A percentile compares a stretch with the other conserved stretches of the same genome.
Conservation (phyloP, 2,329 filamentous ascomycete species). For the Calonectria montana region DNA sequence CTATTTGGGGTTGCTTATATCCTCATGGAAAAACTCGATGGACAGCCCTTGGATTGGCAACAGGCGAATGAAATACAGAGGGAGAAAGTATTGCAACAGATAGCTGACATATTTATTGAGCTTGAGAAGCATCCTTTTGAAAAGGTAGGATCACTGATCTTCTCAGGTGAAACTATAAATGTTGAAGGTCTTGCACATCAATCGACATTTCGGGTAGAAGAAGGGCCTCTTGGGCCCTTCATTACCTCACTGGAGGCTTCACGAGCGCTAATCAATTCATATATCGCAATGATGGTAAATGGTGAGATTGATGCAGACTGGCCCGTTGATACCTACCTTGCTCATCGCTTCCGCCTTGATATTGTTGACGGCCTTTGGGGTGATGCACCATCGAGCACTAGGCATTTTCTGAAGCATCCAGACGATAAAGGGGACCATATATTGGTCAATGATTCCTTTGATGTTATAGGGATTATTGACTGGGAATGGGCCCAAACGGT, state of each 20-base stretch:
- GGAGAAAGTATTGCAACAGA: constrained; percentile 46
- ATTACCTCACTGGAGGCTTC: constrained; percentile 36
- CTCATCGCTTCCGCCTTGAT: background rate
- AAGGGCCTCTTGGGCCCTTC: constrained; percentile 37
- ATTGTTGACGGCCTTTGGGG: background rate
- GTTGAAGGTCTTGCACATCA: constrained; percentile 34
- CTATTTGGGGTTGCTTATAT: background rate
- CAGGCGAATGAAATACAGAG: constrained; percentile 39
- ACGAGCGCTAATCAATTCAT: constrained; percentile 26
- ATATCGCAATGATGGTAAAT: constrained; percentile 40
- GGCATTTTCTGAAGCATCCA: no score
- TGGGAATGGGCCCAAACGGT: background rate
- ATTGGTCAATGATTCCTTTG: background rate
- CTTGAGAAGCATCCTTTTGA: constrained; percentile 47
- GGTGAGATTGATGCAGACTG: constrained; percentile 35
- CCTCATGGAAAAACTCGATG: background rate
- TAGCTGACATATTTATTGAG: constrained; percentile 47
- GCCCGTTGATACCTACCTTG: background rate
- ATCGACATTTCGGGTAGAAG: constrained; percentile 22
- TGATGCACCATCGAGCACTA: background rate
- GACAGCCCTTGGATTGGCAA: background rate
- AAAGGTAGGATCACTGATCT: constrained; percentile 39
- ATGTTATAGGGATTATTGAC: background rate
- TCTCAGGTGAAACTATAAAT: background rate
- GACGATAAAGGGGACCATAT: no score